phyloP scores from a whole-genome alignment of 2,329 filamentous ascomycete species.

The Myriosclerotinia curreyana region DNA sequence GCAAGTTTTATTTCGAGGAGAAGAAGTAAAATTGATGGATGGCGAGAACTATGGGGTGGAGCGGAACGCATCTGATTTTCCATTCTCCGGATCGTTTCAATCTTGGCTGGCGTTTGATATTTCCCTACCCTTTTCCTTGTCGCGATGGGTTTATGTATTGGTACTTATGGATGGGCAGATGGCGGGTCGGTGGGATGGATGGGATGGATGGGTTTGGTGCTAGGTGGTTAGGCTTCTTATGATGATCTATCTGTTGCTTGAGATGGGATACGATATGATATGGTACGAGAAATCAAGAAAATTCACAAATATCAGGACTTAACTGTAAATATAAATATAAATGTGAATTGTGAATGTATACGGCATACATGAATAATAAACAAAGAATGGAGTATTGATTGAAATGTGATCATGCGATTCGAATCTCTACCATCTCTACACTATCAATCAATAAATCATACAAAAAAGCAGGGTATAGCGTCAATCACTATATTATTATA shows the following conservation, averaged over 20 bases:
- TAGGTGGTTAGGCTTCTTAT: not conserved
- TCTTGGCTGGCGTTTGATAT: constrained; percentile 8
- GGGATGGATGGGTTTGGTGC: not conserved
- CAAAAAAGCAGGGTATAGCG: not conserved
- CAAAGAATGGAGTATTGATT: too few species aligned
- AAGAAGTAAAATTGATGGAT: constrained; percentile 35
- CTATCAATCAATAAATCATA: not conserved
- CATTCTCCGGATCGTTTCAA: not conserved
- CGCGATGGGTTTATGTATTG: not conserved
- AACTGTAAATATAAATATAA: not conserved
- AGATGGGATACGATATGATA: not conserved
- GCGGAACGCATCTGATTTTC: too few species aligned
- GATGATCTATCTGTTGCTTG: not conserved
- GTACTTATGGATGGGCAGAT: not conserved
- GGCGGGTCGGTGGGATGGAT: not conserved
- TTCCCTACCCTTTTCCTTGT: not conserved
- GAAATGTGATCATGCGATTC: too few species aligned
- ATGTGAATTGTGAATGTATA: not conserved
- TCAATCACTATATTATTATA: constrained; percentile 6
- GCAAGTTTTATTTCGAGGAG: constrained; percentile 60
- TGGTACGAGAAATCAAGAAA: not conserved
- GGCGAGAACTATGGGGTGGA: too few species aligned
- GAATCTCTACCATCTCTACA: too few species aligned
- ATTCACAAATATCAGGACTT: not conserved
- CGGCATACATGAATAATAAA: too few species aligned